phyloP scores from a whole-genome alignment of 768 basidiomycete genomes.

The Phaffia australis region DNA sequence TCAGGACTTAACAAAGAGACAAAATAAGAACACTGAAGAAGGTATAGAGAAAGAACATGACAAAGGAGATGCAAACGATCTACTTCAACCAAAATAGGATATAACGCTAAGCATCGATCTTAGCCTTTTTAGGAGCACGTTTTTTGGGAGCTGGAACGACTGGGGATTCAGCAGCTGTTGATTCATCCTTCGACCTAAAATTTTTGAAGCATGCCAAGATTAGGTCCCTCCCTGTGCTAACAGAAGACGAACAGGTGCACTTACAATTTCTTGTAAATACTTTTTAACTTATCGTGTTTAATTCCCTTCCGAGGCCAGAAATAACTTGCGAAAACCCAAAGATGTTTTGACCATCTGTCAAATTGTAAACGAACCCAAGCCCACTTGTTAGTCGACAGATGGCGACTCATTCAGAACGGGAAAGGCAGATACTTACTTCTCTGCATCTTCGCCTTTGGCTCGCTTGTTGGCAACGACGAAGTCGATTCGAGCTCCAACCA shows the following conservation, averaged over 20 bases:
- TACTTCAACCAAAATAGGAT: no score
- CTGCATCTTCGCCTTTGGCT: slow-evolving; percentile 66
- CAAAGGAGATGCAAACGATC: no score
- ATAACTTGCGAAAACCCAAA: slow-evolving; percentile 70
- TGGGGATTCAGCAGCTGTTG: no score
- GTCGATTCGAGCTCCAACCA: slow-evolving; percentile 87
- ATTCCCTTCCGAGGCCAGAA: slow-evolving; percentile 95
- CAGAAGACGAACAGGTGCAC: neutral
- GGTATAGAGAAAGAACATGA: no score
- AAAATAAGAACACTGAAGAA: no score
- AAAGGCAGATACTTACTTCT: slow-evolving; percentile 47
- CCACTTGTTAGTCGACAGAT: neutral
- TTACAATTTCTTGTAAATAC: slow-evolving; percentile 84
- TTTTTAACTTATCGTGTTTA: slow-evolving; percentile 81
- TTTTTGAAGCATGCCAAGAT: neutral
- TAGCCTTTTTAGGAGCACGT: no score
- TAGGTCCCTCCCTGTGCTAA: neutral
- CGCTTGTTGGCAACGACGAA: slow-evolving; percentile 63
- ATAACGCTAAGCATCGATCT: no score
- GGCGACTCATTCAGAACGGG: no score
- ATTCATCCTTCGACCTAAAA: no score
- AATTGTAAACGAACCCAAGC: neutral
- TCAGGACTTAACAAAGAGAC: no score
- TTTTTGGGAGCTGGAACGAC: no score
- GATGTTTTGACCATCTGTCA: slow-evolving; percentile 18